Evolutionary conservation across 495 filamentous ascomycete species (phyloP).

Genomic region (Chlorociboria aeruginascens): DNA sequence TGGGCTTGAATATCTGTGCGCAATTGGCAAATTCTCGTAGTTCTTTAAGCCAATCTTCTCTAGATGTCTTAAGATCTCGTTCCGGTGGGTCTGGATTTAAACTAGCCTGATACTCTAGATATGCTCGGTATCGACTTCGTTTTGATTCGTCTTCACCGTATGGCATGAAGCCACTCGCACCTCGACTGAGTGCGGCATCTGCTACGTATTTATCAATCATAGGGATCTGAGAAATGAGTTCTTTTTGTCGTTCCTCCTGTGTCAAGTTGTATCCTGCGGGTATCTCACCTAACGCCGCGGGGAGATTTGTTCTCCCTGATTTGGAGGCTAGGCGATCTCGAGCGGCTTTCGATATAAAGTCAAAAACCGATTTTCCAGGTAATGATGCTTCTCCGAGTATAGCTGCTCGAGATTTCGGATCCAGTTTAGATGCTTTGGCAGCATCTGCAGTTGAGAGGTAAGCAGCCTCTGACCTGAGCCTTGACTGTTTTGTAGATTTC

Average conservation of each 20-base stretch:
- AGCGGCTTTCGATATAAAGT: slow-evolving; percentile 74
- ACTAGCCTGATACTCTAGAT: slow-evolving; percentile 69
- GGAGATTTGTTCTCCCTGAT: slow-evolving; percentile 66
- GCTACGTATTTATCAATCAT: slow-evolving; percentile 63
- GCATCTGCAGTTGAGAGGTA: slow-evolving; percentile 65
- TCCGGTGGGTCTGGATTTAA: slow-evolving; percentile 47
- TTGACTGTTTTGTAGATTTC: slow-evolving; percentile 51
- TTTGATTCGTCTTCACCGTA: slow-evolving; percentile 77
- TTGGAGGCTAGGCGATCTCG: slow-evolving; percentile 64
- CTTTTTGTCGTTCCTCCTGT: slow-evolving; percentile 44
- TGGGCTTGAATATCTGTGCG: slow-evolving; percentile 85
- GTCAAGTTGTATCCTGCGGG: slow-evolving; percentile 49
- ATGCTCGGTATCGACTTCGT: slow-evolving; percentile 61
- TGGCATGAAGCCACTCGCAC: slow-evolving; percentile 65
- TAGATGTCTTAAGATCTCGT: slow-evolving; percentile 34
- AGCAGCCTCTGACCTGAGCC: slow-evolving; percentile 21
- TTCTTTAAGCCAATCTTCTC: slow-evolving; percentile 70
- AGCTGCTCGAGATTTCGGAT: slow-evolving; percentile 69
- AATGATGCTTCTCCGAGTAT: slow-evolving; percentile 73
- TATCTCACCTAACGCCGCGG: slow-evolving; percentile 63
- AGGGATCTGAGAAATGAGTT: slow-evolving; percentile 53
- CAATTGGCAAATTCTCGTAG: slow-evolving; percentile 79
- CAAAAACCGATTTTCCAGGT: slow-evolving; percentile 90
- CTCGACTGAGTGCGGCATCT: slow-evolving; percentile 61
- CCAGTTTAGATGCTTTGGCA: slow-evolving; percentile 61